Evolutionary conservation across 2,329 filamentous ascomycete species (phyloP).

Genomic region (Cladosporium sp.): DNA sequence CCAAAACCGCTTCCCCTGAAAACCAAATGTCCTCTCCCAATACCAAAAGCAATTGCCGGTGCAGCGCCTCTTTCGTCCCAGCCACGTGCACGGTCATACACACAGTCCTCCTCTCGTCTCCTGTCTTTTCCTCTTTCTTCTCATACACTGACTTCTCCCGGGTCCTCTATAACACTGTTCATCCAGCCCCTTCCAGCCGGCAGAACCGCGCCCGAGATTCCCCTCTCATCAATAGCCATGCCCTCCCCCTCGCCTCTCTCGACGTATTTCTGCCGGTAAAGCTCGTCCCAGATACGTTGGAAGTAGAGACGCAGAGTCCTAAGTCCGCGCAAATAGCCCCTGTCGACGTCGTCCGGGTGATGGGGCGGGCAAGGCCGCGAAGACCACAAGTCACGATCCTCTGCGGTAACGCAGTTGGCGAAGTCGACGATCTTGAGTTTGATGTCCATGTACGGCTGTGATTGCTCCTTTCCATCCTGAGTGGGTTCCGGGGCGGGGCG

Average conservation of each 20-base stretch:
- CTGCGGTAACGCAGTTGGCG: slow-evolving; percentile 90
- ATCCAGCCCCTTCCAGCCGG: slow-evolving; percentile 22
- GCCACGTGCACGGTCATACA: not conserved
- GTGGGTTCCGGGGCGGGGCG: slow-evolving; percentile 1
- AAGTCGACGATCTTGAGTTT: slow-evolving; percentile 98
- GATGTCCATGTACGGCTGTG: slow-evolving; percentile 44
- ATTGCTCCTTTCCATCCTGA: slow-evolving; percentile 28
- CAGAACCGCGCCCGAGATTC: slow-evolving; percentile 20
- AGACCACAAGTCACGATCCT: slow-evolving; percentile 55
- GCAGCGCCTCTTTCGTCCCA: too few relatives aligned
- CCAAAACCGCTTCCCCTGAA: not conserved
- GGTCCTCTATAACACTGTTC: slow-evolving; percentile 24
- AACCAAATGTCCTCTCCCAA: not conserved
- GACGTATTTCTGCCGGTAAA: slow-evolving; percentile 36
- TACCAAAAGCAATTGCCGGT: too few relatives aligned
- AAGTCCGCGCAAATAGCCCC: slow-evolving; percentile 82
- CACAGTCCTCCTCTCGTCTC: not conserved
- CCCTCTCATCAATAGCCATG: slow-evolving; percentile 29
- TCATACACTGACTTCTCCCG: slow-evolving; percentile 25
- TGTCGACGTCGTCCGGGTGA: slow-evolving; percentile 74
- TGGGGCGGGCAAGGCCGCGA: slow-evolving; percentile 66
- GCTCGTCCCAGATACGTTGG: slow-evolving; percentile 76
- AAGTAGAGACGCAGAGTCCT: slow-evolving; percentile 78
- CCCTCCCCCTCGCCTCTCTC: slow-evolving; percentile 33
- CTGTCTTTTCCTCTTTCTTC: not conserved